Conservation (phyloP, 208 protist genomes). For the Kentomonas sorsogonicus region DNA sequence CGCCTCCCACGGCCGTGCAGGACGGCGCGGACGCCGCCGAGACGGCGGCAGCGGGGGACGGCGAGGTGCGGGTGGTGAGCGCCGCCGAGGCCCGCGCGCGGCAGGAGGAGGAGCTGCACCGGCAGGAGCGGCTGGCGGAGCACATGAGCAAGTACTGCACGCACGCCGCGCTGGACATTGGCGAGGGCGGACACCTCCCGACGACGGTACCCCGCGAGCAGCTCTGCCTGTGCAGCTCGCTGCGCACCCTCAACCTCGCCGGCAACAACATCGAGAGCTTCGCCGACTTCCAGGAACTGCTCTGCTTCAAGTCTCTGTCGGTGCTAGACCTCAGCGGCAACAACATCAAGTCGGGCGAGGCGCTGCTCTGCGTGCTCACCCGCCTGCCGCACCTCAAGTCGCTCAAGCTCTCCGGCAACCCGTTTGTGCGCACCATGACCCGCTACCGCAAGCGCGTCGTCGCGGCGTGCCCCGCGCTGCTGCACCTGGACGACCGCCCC, state of each 20-base stretch:
- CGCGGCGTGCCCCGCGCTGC: constrained; percentile 42
- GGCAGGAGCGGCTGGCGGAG: constrained; percentile 23
- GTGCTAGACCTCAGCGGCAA: constrained; percentile 92
- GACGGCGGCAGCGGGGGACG: neutral
- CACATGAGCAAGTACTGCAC: constrained; percentile 28
- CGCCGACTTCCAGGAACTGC: constrained; percentile 52
- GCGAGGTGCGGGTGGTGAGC: too few relatives aligned
- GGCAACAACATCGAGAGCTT: constrained; percentile 68
- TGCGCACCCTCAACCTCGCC: constrained; percentile 77
- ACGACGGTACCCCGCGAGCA: constrained; percentile 20
- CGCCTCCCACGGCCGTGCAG: neutral
- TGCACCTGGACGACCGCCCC: constrained; percentile 90
- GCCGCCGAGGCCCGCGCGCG: neutral
- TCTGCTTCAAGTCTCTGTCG: constrained; percentile 63
- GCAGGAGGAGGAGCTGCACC: constrained; percentile 11
- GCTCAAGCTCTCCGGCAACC: constrained; percentile 89
- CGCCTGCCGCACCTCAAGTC: constrained; percentile 69
- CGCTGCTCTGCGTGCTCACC: constrained; percentile 78
- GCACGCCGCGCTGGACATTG: constrained; percentile 19
- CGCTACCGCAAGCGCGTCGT: constrained; percentile 88
- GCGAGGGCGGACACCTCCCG: neutral
- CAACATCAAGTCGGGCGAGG: constrained; percentile 71
- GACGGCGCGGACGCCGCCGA: neutral
- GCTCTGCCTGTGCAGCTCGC: constrained; percentile 63
- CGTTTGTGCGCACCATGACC: constrained; percentile 64